phyloP scores from a whole-genome alignment of 2,329 filamentous ascomycete species.

The Tolypocladium amazonense region DNA sequence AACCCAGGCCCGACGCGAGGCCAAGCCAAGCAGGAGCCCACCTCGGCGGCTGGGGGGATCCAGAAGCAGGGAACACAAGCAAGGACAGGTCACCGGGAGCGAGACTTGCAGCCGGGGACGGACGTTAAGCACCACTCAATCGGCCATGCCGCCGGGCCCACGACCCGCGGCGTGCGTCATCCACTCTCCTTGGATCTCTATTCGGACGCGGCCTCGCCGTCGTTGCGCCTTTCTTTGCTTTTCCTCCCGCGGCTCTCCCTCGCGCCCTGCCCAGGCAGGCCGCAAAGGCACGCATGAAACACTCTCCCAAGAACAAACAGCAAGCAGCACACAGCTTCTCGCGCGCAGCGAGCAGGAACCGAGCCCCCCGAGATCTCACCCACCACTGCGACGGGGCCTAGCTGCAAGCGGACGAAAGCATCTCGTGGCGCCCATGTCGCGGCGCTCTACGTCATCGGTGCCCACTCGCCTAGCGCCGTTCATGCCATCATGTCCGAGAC shows the following conservation, averaged over 20 bases:
- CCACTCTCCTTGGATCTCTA: slow-evolving; percentile 10
- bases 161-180: slow-evolving; percentile 19
- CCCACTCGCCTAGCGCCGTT: neutral
- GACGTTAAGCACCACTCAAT: slow-evolving; percentile 2
- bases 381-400: neutral
- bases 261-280: too few relatives aligned
- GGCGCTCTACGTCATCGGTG: neutral
- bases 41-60: neutral
- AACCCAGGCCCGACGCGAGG: neutral
- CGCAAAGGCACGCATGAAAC: neutral
- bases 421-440: neutral
- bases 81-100: neutral
- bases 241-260: neutral
- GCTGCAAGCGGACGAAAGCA: neutral
- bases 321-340: too few relatives aligned
- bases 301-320: neutral
- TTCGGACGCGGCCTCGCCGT: neutral
- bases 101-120: neutral
- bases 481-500: neutral
- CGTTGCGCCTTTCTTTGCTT: neutral
- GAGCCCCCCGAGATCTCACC: neutral
- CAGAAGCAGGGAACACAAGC: neutral
- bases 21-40: neutral
- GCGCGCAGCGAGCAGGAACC: neutral
- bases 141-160: slow-evolving; percentile 11